These are phyloP conservation scores for Boletus subcaerulescens DNA, from an alignment of 768 basidiomycete species.

Conservation along the genomic window DNA sequence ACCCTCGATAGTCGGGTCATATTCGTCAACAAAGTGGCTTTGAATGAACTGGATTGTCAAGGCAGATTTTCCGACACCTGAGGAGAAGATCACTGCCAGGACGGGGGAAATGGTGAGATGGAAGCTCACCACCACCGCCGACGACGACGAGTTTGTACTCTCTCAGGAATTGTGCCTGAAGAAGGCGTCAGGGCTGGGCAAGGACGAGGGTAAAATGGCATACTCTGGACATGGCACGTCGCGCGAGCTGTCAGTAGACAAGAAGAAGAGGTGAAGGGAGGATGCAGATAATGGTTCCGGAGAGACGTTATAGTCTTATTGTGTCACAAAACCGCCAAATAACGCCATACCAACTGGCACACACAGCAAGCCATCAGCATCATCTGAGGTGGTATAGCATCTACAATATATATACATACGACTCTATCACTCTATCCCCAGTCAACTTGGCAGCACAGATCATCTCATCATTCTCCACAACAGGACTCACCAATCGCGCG, in stretches of 20 bases:
- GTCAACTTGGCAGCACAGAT: too few species aligned
- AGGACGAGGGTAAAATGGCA: background rate
- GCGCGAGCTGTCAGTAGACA: background rate
- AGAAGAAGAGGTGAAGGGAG: slow-evolving; percentile 1
- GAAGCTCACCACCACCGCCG: slow-evolving; percentile 84
- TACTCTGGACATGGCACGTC: slow-evolving; percentile 32
- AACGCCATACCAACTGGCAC: slow-evolving; percentile 22
- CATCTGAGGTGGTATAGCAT: too few species aligned
- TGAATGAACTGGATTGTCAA: slow-evolving; percentile 99
- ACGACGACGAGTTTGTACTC: slow-evolving; percentile 99
- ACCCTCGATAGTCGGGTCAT: slow-evolving; percentile 95
- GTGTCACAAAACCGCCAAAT: slow-evolving; percentile 20
- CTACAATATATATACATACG: too few species aligned
- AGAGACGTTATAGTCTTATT: slow-evolving; percentile 10
- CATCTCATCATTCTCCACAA: too few species aligned
- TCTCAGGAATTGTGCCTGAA: slow-evolving; percentile 81
- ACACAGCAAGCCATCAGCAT: background rate
- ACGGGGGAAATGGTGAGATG: slow-evolving; percentile 32
- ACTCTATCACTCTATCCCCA: too few species aligned
- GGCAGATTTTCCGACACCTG: slow-evolving; percentile 73
- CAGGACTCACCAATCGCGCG: too few species aligned
- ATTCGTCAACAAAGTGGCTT: slow-evolving; percentile 90
- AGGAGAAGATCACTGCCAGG: background rate
- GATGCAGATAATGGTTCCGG: slow-evolving; percentile 7
- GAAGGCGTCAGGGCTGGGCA: background rate